phyloP scores from a whole-genome alignment of 129 eudicot genomes.

The Escallonia rubra region DNA sequence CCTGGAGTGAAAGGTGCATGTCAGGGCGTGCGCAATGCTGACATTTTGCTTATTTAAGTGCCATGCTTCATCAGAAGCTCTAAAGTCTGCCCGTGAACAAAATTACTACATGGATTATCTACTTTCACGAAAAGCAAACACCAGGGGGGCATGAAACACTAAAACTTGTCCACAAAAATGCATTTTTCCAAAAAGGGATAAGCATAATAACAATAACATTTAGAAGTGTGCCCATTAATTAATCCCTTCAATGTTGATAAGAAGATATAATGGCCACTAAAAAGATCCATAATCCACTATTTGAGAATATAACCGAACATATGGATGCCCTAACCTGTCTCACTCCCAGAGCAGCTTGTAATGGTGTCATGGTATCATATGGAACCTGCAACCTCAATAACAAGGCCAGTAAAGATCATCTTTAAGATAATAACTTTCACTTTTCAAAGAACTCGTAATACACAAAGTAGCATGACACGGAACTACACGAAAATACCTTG shows the following conservation, averaged over 20 bases:
- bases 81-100: no score
- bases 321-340: constrained; percentile 55
- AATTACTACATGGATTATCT: no score
- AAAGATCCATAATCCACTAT: not conserved
- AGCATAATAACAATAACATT: not conserved
- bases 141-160: no score
- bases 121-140: no score
- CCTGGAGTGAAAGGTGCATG: no score
- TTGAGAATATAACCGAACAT: not conserved
- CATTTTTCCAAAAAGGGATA: no score
- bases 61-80: no score
- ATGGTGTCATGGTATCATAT: constrained; percentile 87
- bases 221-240: not conserved
- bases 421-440: not conserved
- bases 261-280: not conserved
- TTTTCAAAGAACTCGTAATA: not conserved
- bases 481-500: constrained; percentile 40
- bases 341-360: constrained; percentile 98
- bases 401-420: not conserved
- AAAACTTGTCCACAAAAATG: no score
- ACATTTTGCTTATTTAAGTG: no score
- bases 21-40: no score
- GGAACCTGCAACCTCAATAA: constrained; percentile 55
- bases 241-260: not conserved
- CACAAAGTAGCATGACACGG: not conserved